Evolutionary conservation across 78 protist genomes (phyloP).

Genomic region (Neovahlkampfia damariscottae): DNA sequence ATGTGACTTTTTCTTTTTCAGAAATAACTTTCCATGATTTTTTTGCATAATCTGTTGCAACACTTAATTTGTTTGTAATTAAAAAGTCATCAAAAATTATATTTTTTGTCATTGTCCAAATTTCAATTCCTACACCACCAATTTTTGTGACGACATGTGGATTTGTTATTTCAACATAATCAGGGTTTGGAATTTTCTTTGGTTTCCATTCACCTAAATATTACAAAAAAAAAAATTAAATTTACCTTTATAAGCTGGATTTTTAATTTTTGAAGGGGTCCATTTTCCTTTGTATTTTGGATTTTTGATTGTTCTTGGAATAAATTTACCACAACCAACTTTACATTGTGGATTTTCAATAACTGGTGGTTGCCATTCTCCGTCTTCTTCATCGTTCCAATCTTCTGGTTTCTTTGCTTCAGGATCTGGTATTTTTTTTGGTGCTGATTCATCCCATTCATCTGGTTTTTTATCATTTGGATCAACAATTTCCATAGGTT

Average conservation of each 20-base stretch:
- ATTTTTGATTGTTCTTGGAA: slow-evolving; percentile 73
- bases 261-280: slow-evolving; percentile 71
- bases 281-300: slow-evolving; percentile 90
- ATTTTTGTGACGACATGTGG: background rate
- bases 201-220: slow-evolving; percentile 47
- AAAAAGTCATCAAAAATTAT: slow-evolving; percentile 92
- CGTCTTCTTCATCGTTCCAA: slow-evolving; percentile 98
- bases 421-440: slow-evolving; percentile 49
- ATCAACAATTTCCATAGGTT: background rate
- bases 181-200: slow-evolving; percentile 35
- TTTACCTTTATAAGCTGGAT: slow-evolving; percentile 90
- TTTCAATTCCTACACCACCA: slow-evolving; percentile 72
- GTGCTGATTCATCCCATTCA: background rate
- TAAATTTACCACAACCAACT: slow-evolving; percentile 31
- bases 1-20: too few relatives aligned
- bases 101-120: slow-evolving; percentile 93
- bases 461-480: background rate
- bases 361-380: slow-evolving; percentile 96
- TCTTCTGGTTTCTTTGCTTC: slow-evolving; percentile 86
- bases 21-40: too few relatives aligned
- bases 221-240: too few relatives aligned
- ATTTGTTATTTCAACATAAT: background rate
- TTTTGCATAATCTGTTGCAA: slow-evolving; percentile 23
- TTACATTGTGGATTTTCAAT: slow-evolving; percentile 86
- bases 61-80: slow-evolving; percentile 67